Percentiles rank a stretch among this genome's conserved stretches.
Conservation (phyloP, 768 basidiomycete genomes). For the Coprinopsis sp. region DNA sequence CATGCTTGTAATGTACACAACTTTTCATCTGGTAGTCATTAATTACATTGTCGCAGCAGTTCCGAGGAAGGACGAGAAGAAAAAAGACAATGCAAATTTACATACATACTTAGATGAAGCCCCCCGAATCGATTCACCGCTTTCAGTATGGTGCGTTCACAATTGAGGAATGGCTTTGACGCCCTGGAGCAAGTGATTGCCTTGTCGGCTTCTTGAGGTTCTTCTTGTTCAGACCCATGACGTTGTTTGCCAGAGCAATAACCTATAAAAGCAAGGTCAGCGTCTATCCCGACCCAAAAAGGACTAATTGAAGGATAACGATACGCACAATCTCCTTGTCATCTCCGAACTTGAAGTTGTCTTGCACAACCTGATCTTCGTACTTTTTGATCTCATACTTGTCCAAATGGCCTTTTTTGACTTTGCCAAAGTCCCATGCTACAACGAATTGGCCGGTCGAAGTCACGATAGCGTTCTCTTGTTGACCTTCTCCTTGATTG, state of each 20-base stretch:
- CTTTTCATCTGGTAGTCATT: not conserved
- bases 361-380: slow-evolving; percentile 91
- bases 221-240: slow-evolving; percentile 92
- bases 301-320: not conserved
- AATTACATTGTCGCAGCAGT: not conserved
- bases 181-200: slow-evolving; percentile 54
- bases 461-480: slow-evolving; percentile 94
- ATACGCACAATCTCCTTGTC: slow-evolving; percentile 88
- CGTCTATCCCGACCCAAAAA: not conserved
- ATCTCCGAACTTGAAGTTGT: slow-evolving; percentile 96
- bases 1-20: too few species aligned
- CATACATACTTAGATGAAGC: too few species aligned
- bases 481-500: slow-evolving; percentile 82
- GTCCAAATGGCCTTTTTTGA: slow-evolving; percentile 87
- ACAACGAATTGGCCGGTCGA: slow-evolving; percentile 89
- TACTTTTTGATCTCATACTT: slow-evolving; percentile 97
- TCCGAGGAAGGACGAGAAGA: too few species aligned
- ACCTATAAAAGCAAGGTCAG: slow-evolving; percentile 51
- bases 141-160: slow-evolving; percentile 61
- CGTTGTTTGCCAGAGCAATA: slow-evolving; percentile 92
- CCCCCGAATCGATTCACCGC: too few species aligned
- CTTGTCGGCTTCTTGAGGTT: slow-evolving; percentile 79
- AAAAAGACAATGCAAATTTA: slow-evolving; percentile 16
- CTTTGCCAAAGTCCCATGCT: slow-evolving; percentile 96
- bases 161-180: slow-evolving; percentile 54